Conservation (phyloP, 208 protist genomes). For the Naegleria lovaniensis region DNA sequence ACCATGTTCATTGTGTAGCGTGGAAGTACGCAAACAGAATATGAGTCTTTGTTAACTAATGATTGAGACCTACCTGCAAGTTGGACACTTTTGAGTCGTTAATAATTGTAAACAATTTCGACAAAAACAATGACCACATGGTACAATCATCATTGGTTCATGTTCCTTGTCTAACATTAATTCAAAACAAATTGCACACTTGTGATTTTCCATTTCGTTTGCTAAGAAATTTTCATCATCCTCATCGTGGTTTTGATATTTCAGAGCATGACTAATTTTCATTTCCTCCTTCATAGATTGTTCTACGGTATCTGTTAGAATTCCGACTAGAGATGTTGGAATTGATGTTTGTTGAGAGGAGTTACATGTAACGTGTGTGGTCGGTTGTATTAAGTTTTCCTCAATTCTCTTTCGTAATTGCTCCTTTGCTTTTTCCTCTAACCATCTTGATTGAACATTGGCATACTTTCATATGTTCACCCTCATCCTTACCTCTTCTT, state of each 20-base stretch:
- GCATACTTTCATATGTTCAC: too few relatives aligned
- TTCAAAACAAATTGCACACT: neutral
- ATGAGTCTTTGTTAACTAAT: too few relatives aligned
- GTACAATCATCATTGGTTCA: neutral
- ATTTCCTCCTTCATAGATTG: neutral
- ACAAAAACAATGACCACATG: constrained; percentile 5
- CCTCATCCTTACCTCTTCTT: neutral
- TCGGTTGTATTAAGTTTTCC: neutral
- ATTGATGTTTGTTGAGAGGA: neutral
- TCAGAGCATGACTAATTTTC: neutral
- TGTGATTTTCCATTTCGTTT: neutral
- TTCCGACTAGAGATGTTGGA: neutral
- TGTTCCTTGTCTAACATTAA: neutral
- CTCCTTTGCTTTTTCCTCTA: neutral
- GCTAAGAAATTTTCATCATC: neutral
- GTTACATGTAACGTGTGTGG: neutral
- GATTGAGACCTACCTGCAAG: neutral
- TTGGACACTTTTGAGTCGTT: neutral
- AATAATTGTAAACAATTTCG: neutral
- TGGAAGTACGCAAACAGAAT: too few relatives aligned
- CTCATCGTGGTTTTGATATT: neutral
- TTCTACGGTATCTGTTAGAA: neutral
- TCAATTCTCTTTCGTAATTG: neutral
- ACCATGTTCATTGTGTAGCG: too few relatives aligned
- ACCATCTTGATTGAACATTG: neutral